A percentile compares a stretch with the other conserved stretches of the same genome.
Conservation (phyloP, 2,329 filamentous ascomycete species). For the Acephala macrosclerotiorum region DNA sequence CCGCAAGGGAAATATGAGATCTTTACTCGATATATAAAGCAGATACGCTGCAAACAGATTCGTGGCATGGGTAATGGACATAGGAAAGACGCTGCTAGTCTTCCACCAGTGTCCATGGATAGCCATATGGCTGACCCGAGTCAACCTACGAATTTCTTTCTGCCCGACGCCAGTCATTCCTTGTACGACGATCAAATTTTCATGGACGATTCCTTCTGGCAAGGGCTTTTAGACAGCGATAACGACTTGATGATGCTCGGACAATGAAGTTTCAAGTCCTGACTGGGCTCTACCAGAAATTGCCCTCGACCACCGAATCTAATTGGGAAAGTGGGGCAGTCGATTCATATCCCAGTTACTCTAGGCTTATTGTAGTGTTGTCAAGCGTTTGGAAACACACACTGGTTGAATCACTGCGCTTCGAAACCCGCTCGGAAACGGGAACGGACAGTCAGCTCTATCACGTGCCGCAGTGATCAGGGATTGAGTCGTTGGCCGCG, state of each 20-base stretch:
- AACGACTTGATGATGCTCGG: slow-evolving; percentile 13
- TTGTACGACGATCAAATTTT: not conserved
- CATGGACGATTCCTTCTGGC: slow-evolving; percentile 17
- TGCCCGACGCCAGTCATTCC: not conserved
- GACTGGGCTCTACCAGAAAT: not conserved
- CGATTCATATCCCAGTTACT: not conserved
- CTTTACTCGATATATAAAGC: slow-evolving; percentile 7
- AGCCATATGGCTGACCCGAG: not conserved
- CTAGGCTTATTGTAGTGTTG: not conserved
- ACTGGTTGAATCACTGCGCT: no score
- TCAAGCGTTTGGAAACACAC: not conserved
- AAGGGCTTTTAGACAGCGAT: slow-evolving; percentile 9
- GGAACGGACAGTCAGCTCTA: no score
- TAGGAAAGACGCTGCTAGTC: not conserved
- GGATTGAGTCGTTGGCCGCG: no score
- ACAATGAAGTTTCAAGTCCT: not conserved
- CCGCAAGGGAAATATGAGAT: slow-evolving; percentile 17
- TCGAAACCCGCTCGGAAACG: no score
- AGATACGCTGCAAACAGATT: slow-evolving; percentile 15
- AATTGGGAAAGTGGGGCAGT: not conserved
- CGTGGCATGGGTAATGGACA: not conserved
- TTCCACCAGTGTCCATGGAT: not conserved
- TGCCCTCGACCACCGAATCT: not conserved
- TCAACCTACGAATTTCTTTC: not conserved
- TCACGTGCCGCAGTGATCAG: no score